Conservation (phyloP, 305 asterid species). For the Fraxinus albicans region DNA sequence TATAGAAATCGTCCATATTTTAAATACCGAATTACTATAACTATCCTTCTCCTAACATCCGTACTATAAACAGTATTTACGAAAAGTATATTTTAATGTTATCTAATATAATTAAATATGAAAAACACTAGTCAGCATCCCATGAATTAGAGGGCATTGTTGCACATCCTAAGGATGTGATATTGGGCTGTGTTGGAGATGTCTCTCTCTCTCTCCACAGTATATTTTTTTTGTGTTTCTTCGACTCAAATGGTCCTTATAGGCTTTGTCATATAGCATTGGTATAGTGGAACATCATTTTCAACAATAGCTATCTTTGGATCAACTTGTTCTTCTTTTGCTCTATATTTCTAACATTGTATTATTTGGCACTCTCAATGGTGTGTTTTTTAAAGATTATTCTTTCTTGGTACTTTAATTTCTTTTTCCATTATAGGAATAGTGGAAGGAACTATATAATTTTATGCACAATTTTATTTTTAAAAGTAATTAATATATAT, state of each 20-base stretch:
- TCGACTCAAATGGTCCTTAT: conserved; percentile 28
- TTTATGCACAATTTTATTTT: background rate
- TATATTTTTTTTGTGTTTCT: background rate
- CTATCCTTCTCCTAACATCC: background rate
- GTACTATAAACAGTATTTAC: background rate
- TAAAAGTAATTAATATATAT: background rate
- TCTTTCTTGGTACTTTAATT: background rate
- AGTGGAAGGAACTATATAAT: background rate
- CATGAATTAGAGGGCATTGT: conserved; percentile 26
- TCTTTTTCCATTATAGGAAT: background rate
- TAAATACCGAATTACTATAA: background rate
- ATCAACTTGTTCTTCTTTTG: conserved; percentile 1
- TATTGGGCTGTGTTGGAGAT: conserved; percentile 46
- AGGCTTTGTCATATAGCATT: conserved; percentile 31
- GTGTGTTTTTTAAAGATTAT: background rate
- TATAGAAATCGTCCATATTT: background rate
- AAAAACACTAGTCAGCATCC: conserved; percentile 23
- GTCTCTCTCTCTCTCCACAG: background rate
- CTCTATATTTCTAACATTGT: conserved; percentile 20
- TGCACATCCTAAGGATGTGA: conserved; percentile 53
- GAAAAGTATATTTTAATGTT: background rate
- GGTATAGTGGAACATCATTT: conserved; percentile 38
- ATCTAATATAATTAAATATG: background rate
- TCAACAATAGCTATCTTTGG: conserved; percentile 16
- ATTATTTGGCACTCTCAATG: conserved; percentile 34